Percentiles rank a stretch among this genome's conserved stretches.
These are phyloP conservation scores for Lagenidium giganteum DNA, from an alignment of 352 stramenopile genomes.

Conservation along the genomic window DNA sequence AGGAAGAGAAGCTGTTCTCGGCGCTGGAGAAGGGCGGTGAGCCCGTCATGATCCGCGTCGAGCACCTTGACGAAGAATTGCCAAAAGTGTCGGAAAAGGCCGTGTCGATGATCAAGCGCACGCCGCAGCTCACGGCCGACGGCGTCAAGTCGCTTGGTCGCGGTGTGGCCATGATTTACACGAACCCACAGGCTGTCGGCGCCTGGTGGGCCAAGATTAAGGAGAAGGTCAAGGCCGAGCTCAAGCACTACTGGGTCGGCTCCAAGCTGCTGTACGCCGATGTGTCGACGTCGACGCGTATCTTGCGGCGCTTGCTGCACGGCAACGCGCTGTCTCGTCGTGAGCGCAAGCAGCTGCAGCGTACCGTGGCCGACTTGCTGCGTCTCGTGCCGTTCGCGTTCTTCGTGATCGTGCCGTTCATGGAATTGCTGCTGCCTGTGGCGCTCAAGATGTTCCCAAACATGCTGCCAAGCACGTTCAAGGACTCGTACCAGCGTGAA, in stretches of 20 bases:
- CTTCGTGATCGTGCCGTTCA: conserved; percentile 98
- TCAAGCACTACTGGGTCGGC: conserved; percentile 96
- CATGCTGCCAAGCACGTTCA: conserved; percentile 98
- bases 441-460: conserved; percentile 98
- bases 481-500: conserved; percentile 93
- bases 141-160: conserved; percentile 47
- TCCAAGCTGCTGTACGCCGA: conserved; percentile 96
- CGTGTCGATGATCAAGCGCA: conserved; percentile 62
- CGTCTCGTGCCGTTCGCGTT: conserved; percentile 97
- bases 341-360: conserved; percentile 96
- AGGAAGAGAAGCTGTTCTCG: conserved; percentile 75
- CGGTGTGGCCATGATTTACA: conserved; percentile 56
- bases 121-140: conserved; percentile 50
- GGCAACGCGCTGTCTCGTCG: conserved; percentile 93
- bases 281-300: conserved; percentile 91
- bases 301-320: conserved; percentile 88
- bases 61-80: conserved; percentile 73
- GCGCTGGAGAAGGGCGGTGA: conserved; percentile 76
- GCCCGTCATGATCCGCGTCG: conserved; percentile 69
- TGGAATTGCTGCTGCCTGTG: conserved; percentile 97
- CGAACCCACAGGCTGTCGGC: conserved; percentile 56
- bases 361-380: conserved; percentile 95
- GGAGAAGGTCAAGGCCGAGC: conserved; percentile 84
- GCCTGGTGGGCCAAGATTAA: conserved; percentile 64
- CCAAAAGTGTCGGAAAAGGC: conserved; percentile 69